Evolutionary conservation across 2,329 filamentous ascomycete species (phyloP).

Genomic region (Claviceps maximensis): DNA sequence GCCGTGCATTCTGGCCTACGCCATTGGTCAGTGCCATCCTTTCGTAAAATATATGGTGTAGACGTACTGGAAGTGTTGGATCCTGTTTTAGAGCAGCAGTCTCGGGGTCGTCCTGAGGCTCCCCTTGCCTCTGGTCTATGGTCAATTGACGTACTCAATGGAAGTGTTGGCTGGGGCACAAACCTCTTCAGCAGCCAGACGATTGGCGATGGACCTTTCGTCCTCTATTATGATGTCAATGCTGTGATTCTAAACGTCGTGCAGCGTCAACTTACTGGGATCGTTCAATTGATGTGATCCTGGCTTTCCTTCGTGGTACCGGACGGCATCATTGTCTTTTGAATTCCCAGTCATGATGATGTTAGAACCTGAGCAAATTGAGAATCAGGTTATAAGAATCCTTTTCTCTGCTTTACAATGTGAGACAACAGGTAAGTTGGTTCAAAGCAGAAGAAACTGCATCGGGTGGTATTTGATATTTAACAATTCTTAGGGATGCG

Average conservation of each 20-base stretch:
- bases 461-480: neutral
- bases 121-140: constrained; percentile 20
- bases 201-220: constrained; percentile 58
- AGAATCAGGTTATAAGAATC: neutral
- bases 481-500: neutral
- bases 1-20: constrained; percentile 49
- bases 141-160: constrained; percentile 3
- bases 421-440: neutral
- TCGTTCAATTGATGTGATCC: constrained; percentile 57
- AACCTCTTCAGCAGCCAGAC: constrained; percentile 50
- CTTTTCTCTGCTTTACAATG: too few species aligned
- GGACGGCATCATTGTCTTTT: constrained; percentile 42
- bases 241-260: too few species aligned
- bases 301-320: constrained; percentile 59
- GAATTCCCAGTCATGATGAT: constrained; percentile 32
- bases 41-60: too few species aligned
- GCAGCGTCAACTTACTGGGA: constrained; percentile 43
- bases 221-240: constrained; percentile 39
- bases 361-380: neutral
- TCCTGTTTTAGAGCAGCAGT: constrained; percentile 39
- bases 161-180: constrained; percentile 8
- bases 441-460: neutral
- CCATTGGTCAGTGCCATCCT: neutral
- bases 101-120: constrained; percentile 32
- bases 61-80: constrained; percentile 42